Evolutionary conservation across 2,329 filamentous ascomycete species (phyloP), one percentile per base, ranked within the genome.

Genomic region (Aspergillus sojae): DNA sequence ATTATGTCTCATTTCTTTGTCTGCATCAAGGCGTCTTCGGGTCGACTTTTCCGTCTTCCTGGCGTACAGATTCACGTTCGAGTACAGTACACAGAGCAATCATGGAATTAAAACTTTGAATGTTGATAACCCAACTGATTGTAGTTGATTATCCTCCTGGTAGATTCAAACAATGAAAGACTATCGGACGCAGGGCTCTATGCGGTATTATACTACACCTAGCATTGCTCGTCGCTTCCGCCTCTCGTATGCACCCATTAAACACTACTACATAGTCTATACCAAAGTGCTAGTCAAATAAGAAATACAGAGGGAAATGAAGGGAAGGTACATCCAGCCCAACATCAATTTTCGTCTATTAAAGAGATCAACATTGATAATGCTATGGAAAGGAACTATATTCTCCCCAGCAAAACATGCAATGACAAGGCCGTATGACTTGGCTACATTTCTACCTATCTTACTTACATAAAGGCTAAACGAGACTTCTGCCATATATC

Each of bases 1-100:
- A 46, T 43, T 62, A 28, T 62, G 60, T 65, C 63, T 45, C 26
- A 62, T 58, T 52, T 58, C 32, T 57, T 65, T 32, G 61, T 39
- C 56, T 68, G 65, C 68, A 68, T 67, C 43, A 57, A 68, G 67
- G 66, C 67, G 68, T 67, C 63, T 58, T 63, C 61, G 64, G 63
- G 62, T 68, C 57, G 52, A 66, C 41, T 45, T 59, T 65, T 39
- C 59, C 55, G 50, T 65, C 58, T 62, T 65, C 56, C 46, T 61
- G 55, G 62, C 59, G 57, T 65, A 62, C 58, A 64, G 55, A 67
- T 63, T 55, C 45, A 46, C 58, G 54, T 60, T 59, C 57, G 60
- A 59, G 61, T 65, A 62, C 57, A 62, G 55, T 65, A 58, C 60
- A 55, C 53, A 62, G 48, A 57, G 57, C 41, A 64, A 60, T 46